These are phyloP conservation scores for Sarocladiaceae sp. DNA, from an alignment of 2,329 filamentous ascomycete genomes.

Conservation along the genomic window DNA sequence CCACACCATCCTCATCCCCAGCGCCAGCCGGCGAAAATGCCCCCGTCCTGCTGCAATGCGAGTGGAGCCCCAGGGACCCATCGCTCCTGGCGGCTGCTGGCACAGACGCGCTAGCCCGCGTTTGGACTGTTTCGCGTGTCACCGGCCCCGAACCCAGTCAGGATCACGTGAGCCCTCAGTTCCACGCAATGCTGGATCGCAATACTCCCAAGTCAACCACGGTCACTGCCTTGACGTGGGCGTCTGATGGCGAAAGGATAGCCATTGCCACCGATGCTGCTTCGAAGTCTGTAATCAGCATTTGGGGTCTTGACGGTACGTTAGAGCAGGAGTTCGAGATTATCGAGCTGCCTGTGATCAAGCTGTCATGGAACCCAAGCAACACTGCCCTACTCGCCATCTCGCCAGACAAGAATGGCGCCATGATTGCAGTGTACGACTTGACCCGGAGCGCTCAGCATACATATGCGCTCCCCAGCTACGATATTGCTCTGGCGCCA, in stretches of 20 bases:
- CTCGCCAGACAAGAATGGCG: constrained; percentile 49
- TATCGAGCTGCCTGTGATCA: constrained; percentile 57
- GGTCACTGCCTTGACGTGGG: constrained; percentile 59
- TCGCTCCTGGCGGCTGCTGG: constrained; percentile 63
- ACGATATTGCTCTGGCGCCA: constrained; percentile 46
- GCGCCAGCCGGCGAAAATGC: constrained; percentile 40
- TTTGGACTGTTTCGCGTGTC: constrained; percentile 60
- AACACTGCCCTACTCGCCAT: constrained; percentile 53
- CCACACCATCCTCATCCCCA: constrained; percentile 33
- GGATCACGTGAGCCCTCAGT: constrained; percentile 36
- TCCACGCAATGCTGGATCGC: constrained; percentile 45
- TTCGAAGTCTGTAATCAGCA: constrained; percentile 46
- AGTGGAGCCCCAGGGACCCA: constrained; percentile 64
- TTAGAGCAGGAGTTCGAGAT: constrained; percentile 50
- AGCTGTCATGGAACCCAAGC: constrained; percentile 56
- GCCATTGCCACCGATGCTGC: constrained; percentile 55
- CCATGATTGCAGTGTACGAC: constrained; percentile 53
- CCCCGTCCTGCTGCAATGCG: constrained; percentile 63
- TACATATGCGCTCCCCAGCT: constrained; percentile 43
- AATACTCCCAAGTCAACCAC: constrained; percentile 43
- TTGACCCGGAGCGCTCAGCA: constrained; percentile 38
- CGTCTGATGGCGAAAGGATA: constrained; percentile 49
- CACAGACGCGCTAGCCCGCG: constrained; percentile 65
- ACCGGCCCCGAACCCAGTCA: constrained; percentile 35
- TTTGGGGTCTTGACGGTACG: constrained; percentile 52